Conservation (phyloP, 306 rosid genomes). For the Castanea sativa region DNA sequence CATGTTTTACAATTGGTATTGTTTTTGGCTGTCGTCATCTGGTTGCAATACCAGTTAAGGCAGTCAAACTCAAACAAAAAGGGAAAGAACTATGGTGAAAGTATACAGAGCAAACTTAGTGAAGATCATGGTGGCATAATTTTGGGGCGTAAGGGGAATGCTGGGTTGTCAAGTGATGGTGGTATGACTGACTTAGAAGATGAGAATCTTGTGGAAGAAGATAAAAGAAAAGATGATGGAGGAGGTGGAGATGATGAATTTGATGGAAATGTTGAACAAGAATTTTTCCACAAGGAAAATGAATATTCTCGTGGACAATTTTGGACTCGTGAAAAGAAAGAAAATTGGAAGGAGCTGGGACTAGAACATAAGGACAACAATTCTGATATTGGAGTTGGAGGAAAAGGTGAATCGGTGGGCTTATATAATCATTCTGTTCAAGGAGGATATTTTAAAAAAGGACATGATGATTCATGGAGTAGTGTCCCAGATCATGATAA, state of each 20-base stretch:
- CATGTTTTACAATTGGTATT: neutral
- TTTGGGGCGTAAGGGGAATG: conserved; percentile 1
- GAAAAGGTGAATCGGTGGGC: too few relatives aligned
- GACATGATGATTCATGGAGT: neutral
- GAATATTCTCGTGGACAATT: too few relatives aligned
- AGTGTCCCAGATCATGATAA: neutral
- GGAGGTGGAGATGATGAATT: conserved; percentile 5
- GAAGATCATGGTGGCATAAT: neutral
- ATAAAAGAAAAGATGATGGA: neutral
- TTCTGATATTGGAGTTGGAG: neutral
- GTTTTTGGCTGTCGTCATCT: neutral
- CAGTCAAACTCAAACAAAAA: neutral
- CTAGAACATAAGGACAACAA: neutral
- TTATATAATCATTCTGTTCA: neutral
- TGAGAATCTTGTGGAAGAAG: neutral
- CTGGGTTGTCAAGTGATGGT: neutral
- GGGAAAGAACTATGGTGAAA: neutral
- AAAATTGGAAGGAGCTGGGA: neutral
- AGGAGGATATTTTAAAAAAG: neutral
- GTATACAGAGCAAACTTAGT: neutral
- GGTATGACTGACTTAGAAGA: neutral
- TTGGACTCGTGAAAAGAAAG: too few relatives aligned
- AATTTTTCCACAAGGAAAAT: neutral
- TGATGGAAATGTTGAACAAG: neutral
- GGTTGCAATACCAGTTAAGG: neutral